phyloP scores from a whole-genome alignment of 176 grass and related monocot genomes.

The Tillandsia leiboldiana region DNA sequence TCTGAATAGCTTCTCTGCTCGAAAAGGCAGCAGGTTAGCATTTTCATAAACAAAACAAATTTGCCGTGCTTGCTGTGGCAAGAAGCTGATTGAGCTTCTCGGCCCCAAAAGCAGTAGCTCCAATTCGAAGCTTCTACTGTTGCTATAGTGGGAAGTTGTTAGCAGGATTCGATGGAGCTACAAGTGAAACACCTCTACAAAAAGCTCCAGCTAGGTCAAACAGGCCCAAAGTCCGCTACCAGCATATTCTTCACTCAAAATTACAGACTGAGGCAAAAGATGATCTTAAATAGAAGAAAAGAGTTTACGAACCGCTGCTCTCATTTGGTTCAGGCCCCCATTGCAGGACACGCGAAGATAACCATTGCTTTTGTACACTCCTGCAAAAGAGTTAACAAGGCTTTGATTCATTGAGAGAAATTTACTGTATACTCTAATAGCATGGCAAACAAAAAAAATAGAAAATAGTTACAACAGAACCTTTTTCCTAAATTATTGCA shows the following conservation, averaged over 20 bases:
- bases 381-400: conserved; percentile 31
- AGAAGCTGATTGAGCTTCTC: too few species aligned
- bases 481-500: too few species aligned
- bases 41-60: too few species aligned
- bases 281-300: conserved; percentile 4
- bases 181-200: too few species aligned
- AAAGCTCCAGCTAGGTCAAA: too few species aligned
- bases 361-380: conserved; percentile 80
- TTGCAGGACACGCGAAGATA: conserved; percentile 87
- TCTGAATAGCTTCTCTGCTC: too few species aligned
- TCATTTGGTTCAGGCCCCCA: conserved; percentile 96
- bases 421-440: conserved; percentile 1
- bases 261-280: not conserved
- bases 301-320: conserved; percentile 60
- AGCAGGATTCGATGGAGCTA: too few species aligned
- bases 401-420: conserved; percentile 1
- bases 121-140: too few species aligned
- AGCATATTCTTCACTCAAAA: not conserved
- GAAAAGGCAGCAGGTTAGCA: not conserved
- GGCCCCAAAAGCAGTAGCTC: too few species aligned
- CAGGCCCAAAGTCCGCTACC: not conserved
- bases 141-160: too few species aligned
- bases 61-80: too few species aligned
- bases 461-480: not conserved
- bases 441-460: conserved; percentile 7